These are phyloP conservation scores for Pseudoperonospora humuli DNA, from an alignment of 352 stramenopile genomes.

Conservation along the genomic window DNA sequence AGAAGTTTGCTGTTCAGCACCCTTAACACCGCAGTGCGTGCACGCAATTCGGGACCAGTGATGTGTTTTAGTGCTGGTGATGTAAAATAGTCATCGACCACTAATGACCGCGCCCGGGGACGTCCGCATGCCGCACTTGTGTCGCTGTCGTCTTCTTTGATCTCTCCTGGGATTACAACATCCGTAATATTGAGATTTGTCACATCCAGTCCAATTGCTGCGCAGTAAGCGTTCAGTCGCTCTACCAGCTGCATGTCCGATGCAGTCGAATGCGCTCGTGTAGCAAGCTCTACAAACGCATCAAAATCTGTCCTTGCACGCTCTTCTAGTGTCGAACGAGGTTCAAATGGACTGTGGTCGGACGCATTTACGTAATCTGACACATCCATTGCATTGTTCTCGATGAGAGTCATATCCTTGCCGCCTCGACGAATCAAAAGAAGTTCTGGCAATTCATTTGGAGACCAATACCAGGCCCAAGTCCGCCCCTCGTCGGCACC, in stretches of 20 bases:
- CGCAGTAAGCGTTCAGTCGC: conserved; percentile 74
- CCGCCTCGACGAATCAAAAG: conserved; percentile 70
- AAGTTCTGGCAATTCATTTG: conserved; percentile 86
- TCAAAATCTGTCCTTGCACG: conserved; percentile 38
- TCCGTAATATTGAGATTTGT: conserved; percentile 69
- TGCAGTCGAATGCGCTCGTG: conserved; percentile 38
- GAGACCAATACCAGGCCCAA: conserved; percentile 95
- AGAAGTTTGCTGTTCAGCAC: conserved; percentile 89
- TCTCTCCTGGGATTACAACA: conserved; percentile 38
- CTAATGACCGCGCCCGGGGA: conserved; percentile 33
- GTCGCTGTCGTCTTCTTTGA: conserved; percentile 6
- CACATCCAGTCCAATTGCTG: conserved; percentile 70
- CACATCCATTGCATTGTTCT: conserved; percentile 67
- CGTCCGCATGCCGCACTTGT: conserved; percentile 6
- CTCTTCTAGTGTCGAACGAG: conserved; percentile 41
- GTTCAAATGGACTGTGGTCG: conserved; percentile 33
- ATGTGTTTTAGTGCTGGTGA: conserved; percentile 54
- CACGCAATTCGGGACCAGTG: conserved; percentile 73
- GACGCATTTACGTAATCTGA: conserved; percentile 31
- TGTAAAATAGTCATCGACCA: conserved; percentile 68
- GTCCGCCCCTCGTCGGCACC: conserved; percentile 87
- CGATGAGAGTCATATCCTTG: conserved; percentile 83
- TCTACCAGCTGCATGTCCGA: conserved; percentile 86
- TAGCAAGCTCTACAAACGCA: conserved; percentile 61
- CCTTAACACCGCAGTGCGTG: conserved; percentile 86